Conservation (phyloP, 208 protist genomes). For the Trypanosoma rangeli region DNA sequence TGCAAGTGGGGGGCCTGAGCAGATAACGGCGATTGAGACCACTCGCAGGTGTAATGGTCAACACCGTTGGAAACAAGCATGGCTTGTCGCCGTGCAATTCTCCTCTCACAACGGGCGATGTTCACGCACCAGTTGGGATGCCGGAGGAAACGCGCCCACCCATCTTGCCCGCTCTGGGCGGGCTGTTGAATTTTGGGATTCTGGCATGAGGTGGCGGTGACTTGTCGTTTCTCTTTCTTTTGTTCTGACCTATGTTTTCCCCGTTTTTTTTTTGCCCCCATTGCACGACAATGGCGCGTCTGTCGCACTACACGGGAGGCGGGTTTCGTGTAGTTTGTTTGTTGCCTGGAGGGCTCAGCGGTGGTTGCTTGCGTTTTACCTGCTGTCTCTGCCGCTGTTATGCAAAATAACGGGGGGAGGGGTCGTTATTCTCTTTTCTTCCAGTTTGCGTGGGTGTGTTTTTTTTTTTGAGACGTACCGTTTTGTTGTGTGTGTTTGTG, state of each 20-base stretch:
- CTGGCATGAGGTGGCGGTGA: slow-evolving; percentile 60
- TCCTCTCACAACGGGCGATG: slow-evolving; percentile 47
- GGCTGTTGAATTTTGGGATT: slow-evolving; percentile 80
- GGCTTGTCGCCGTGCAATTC: slow-evolving; percentile 54
- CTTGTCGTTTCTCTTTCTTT: no score
- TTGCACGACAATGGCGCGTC: neutral
- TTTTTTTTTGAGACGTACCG: neutral
- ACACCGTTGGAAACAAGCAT: slow-evolving; percentile 57
- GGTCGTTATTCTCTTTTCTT: slow-evolving; percentile 9
- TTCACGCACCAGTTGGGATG: slow-evolving; percentile 56
- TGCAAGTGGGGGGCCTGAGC: slow-evolving; percentile 59
- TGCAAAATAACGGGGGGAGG: neutral
- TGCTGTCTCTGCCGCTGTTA: slow-evolving; percentile 15
- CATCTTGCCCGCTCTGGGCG: slow-evolving; percentile 32
- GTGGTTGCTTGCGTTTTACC: slow-evolving; percentile 25
- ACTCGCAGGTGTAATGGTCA: slow-evolving; percentile 46
- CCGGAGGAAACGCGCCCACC: slow-evolving; percentile 45
- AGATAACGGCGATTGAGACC: slow-evolving; percentile 46
- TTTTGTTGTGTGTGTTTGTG: neutral
- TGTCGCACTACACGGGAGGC: no score
- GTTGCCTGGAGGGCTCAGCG: slow-evolving; percentile 58
- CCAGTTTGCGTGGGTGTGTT: neutral
- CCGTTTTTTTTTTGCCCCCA: neutral
- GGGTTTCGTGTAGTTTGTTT: no score
- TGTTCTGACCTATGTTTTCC: no score